Percentiles rank a stretch among this genome's conserved stretches.
Conservation (phyloP, 2,329 filamentous ascomycete genomes). For the Alternaria postmessia region DNA sequence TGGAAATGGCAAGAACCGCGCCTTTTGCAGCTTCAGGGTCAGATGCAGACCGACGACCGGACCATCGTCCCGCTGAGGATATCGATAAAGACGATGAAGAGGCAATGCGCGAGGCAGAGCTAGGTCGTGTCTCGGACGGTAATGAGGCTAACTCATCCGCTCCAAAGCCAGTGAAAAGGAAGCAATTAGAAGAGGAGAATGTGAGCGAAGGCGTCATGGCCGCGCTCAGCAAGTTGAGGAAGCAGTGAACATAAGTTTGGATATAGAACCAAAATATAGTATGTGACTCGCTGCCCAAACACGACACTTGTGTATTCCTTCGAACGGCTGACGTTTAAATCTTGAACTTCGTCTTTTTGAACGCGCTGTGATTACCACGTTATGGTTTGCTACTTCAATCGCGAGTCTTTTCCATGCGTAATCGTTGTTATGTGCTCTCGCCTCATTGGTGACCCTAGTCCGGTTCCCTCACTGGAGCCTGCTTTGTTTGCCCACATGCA, state of each 20-base stretch:
- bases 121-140: constrained; percentile 19
- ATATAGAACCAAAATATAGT: neutral
- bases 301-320: neutral
- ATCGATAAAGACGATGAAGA: constrained; percentile 57
- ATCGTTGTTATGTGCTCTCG: constrained; percentile 6
- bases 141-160: constrained; percentile 30
- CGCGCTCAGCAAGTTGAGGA: constrained; percentile 64
- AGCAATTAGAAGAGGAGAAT: constrained; percentile 53
- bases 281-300: neutral
- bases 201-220: constrained; percentile 67
- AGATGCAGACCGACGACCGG: constrained; percentile 50
- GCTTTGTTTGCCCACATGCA: constrained; percentile 2
- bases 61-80: constrained; percentile 46
- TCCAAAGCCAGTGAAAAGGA: constrained; percentile 43
- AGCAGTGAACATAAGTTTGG: constrained; percentile 28
- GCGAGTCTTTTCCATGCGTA: neutral
- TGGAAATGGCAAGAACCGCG: constrained; percentile 30
- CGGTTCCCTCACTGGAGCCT: constrained; percentile 3
- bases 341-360: neutral
- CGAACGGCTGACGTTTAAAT: neutral
- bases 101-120: constrained; percentile 50
- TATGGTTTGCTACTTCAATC: neutral
- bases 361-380: neutral
- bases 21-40: constrained; percentile 21
- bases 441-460: constrained; percentile 9